A percentile compares a stretch with the other conserved stretches of the same genome.
phyloP scores from a whole-genome alignment of 495 filamentous ascomycete genomes.

The Xylaria telfairii region DNA sequence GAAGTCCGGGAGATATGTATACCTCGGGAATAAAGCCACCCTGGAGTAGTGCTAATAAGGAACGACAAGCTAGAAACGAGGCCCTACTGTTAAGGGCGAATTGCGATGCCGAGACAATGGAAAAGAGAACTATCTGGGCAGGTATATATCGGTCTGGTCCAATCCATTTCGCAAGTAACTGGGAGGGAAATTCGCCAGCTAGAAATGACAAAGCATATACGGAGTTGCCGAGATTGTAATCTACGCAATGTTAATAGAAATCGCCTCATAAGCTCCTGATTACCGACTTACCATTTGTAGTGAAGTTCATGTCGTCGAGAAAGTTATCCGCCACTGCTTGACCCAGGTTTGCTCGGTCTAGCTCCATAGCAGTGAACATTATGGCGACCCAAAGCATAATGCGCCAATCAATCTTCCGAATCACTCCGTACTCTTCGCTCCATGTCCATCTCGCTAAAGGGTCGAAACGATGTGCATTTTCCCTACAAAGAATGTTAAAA shows the following conservation, averaged over 20 bases:
- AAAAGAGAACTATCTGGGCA: constrained; percentile 80
- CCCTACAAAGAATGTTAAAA: constrained; percentile 37
- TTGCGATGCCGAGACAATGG: constrained; percentile 71
- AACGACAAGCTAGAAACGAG: constrained; percentile 68
- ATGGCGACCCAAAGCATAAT: constrained; percentile 69
- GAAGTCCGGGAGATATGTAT: not conserved
- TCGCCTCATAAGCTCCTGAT: not conserved
- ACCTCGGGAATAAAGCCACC: constrained; percentile 70
- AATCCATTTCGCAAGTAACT: constrained; percentile 75
- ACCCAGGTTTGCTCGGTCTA: constrained; percentile 72
- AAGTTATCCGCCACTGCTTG: constrained; percentile 52
- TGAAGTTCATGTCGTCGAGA: constrained; percentile 41
- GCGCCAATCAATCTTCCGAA: constrained; percentile 48
- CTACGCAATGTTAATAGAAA: constrained; percentile 35
- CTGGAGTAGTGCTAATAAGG: constrained; percentile 75
- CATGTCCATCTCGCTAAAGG: constrained; percentile 50
- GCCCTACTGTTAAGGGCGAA: constrained; percentile 65
- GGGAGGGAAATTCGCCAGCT: constrained; percentile 75
- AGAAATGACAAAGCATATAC: constrained; percentile 75
- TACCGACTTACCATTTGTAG: constrained; percentile 41
- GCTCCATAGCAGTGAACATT: constrained; percentile 83
- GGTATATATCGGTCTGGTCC: constrained; percentile 90
- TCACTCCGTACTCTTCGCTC: constrained; percentile 45
- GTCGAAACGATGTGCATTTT: constrained; percentile 54
- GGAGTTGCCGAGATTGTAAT: constrained; percentile 79